phyloP scores from a whole-genome alignment of 805 yeast species.

The Metschnikowia santaceciliae region DNA sequence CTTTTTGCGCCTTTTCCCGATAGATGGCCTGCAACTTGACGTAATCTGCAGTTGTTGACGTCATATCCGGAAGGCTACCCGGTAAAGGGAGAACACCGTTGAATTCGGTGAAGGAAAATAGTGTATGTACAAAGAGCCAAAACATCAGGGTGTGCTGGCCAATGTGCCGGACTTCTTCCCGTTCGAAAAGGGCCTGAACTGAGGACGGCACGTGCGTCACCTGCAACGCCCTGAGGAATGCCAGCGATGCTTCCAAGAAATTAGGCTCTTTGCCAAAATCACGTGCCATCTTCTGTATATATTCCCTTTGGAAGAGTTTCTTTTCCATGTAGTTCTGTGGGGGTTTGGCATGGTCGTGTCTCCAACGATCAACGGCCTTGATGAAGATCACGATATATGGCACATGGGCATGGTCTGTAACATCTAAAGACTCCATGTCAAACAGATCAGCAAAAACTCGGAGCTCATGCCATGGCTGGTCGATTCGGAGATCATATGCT shows the following conservation, averaged over 20 bases:
- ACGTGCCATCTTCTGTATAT: constrained; percentile 36
- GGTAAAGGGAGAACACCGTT: constrained; percentile 57
- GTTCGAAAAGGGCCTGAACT: constrained; percentile 20
- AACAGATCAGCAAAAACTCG: constrained; percentile 45
- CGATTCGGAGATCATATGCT: constrained; percentile 62
- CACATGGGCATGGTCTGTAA: constrained; percentile 50
- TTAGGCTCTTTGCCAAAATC: constrained; percentile 51
- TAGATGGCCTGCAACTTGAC: constrained; percentile 57
- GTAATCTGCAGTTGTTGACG: constrained; percentile 64
- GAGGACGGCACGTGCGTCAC: constrained; percentile 32
- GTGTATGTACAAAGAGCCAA: constrained; percentile 60
- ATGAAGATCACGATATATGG: constrained; percentile 66
- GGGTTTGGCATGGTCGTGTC: constrained; percentile 21
- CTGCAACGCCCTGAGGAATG: constrained; percentile 36
- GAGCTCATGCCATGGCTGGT: constrained; percentile 70
- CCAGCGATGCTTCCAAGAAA: constrained; percentile 35
- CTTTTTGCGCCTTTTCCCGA: constrained; percentile 48
- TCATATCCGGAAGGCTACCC: constrained; percentile 86
- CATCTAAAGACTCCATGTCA: constrained; percentile 44
- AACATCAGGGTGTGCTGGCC: constrained; percentile 36
- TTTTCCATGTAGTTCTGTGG: constrained; percentile 41
- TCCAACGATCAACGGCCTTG: constrained; percentile 49
- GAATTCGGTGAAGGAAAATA: constrained; percentile 43
- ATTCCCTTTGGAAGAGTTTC: constrained; percentile 31
- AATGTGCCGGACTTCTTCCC: background rate